These are phyloP conservation scores for Quercus cerris DNA, from an alignment of 306 rosid species.

Conservation along the genomic window DNA sequence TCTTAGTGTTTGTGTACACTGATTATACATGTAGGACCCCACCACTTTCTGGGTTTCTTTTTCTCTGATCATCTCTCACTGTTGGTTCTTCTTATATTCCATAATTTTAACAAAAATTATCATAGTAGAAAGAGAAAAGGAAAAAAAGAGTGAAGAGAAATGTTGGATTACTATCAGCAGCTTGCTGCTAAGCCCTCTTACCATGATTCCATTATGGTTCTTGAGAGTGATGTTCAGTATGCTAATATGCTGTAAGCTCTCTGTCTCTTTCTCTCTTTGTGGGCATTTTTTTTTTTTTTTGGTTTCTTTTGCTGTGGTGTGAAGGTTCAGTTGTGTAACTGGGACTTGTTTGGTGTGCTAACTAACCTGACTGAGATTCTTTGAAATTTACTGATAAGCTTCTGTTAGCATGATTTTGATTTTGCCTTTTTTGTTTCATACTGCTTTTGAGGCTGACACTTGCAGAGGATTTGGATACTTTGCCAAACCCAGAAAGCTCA, in stretches of 20 bases:
- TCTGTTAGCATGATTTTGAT: neutral
- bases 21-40: neutral
- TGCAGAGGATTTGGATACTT: neutral
- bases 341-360: neutral
- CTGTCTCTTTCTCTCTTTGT: neutral
- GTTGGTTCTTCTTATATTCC: neutral
- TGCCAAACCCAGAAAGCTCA: neutral
- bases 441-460: neutral
- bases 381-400: neutral
- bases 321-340: neutral
- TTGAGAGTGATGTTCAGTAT: slow-evolving; percentile 73
- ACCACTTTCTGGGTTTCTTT: slow-evolving; percentile 18
- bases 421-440: neutral
- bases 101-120: neutral
- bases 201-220: slow-evolving; percentile 59
- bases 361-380: neutral
- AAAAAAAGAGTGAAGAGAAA: slow-evolving; percentile 2
- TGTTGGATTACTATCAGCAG: slow-evolving; percentile 52
- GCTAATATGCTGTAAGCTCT: slow-evolving; percentile 72
- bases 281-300: neutral
- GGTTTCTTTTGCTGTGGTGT: neutral
- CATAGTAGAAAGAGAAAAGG: neutral
- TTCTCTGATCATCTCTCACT: neutral
- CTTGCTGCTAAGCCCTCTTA: slow-evolving; percentile 53
- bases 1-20: neutral